Conservation (phyloP, 2,329 filamentous ascomycete species). For the Pseudogymnoascus destructans region DNA sequence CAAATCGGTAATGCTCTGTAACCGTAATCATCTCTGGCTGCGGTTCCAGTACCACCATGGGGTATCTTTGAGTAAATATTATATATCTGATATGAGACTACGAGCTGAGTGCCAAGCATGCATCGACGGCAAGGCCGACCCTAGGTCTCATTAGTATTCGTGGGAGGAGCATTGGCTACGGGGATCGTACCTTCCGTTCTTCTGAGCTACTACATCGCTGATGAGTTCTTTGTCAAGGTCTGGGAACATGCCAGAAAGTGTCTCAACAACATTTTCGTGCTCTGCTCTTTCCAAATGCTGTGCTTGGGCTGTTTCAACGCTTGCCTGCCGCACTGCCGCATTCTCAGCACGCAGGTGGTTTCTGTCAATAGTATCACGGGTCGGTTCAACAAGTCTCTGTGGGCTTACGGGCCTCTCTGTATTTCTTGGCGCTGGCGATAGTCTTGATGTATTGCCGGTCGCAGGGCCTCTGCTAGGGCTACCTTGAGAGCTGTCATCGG, state of each 20-base stretch:
- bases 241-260: conserved; percentile 90
- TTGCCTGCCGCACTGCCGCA: conserved; percentile 79
- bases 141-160: conserved; percentile 32
- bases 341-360: conserved; percentile 58
- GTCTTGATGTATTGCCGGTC: conserved; percentile 30
- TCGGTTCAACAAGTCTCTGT: conserved; percentile 19
- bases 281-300: conserved; percentile 70
- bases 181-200: conserved; percentile 70
- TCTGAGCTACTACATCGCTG: conserved; percentile 89
- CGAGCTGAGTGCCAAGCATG: conserved; percentile 54
- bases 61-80: conserved; percentile 9
- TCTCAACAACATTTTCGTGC: conserved; percentile 85
- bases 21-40: conserved; percentile 1
- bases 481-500: conserved; percentile 41
- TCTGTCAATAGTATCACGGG: conserved; percentile 14
- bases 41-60: background rate
- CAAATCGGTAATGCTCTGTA: conserved; percentile 8
- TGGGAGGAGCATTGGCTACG: background rate
- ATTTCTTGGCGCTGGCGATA: conserved; percentile 23
- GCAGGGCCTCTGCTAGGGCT: conserved; percentile 33
- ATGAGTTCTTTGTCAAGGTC: conserved; percentile 89
- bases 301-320: conserved; percentile 78
- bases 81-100: conserved; percentile 12
- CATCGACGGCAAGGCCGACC: conserved; percentile 75
- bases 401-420: conserved; percentile 17